Base-by-base conservation (phyloP, 805 yeast genomes). In the Sugiyamaella qingdaonensis region DNA sequence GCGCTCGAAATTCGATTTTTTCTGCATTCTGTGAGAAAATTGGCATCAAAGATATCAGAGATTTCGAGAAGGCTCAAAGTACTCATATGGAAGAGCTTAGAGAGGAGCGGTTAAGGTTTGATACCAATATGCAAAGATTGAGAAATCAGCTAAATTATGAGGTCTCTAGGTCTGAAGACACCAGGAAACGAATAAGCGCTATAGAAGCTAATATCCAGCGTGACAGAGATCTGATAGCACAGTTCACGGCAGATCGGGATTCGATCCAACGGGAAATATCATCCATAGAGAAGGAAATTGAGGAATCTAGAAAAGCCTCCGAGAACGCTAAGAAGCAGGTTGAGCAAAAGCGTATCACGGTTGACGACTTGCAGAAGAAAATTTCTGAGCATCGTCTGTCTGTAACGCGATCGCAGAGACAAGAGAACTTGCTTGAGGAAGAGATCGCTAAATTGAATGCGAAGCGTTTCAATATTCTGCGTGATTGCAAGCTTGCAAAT, bases 401-500 rank as follows among this genome's bases (percentile, higher is more conserved):
- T 4, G 61, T 68, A 16, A 63, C 59, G n/a, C 61, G 70, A 49
- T 61, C 67, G 19, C 54, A 51, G 29, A 48, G 48, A 10, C 42
- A 52, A 37, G 36, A 55, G 31, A 52, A 41, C 11, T 19, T 41
- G 10, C 9, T 73, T 4, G 83, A 81, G 58, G 88, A 82, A 58
- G 76, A 75, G 24, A 60, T 79, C 5, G 82, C 83, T 37, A 78
- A 78, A 54, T 61, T 74, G 4, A n/a, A 33, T 14, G 49, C 60
- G 8, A 87, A 82, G 48, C 78, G 84, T 61, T 70, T 80, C 8
- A 78, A 79, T 57, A 71, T 80, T 16, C 73, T 90, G 55, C 82
- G 84, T 57, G 81, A 80, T 57, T 87, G 96, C 68, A 88, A 86
- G 61, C 77, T 91, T 54, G 87, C 87, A 51, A 84, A 79, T 52